Conservation (phyloP, 257 asterid species). For the Fraxinus pennsylvanica region DNA sequence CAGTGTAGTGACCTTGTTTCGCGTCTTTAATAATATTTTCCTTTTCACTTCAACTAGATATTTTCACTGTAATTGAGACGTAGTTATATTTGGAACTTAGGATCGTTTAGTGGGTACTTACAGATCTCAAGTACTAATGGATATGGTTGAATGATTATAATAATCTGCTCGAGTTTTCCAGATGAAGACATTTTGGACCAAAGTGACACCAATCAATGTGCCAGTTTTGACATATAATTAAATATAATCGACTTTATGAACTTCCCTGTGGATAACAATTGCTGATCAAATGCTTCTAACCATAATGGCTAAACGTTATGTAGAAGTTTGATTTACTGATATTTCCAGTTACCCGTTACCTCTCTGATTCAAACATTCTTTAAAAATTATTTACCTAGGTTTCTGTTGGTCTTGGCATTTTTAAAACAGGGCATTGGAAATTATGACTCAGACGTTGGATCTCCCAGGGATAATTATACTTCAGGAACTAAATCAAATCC, state of each 20-base stretch:
- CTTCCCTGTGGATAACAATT: neutral
- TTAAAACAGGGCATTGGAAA: constrained; percentile 59
- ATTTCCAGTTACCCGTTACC: neutral
- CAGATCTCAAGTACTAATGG: too few relatives aligned
- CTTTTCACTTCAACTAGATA: neutral
- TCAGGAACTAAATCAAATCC: constrained; percentile 42
- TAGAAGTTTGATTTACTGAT: constrained; percentile 15
- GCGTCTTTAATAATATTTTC: neutral
- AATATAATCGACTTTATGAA: too few relatives aligned
- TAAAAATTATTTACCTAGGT: constrained; percentile 9
- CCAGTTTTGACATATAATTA: neutral
- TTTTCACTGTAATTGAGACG: neutral
- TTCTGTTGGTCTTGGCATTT: constrained; percentile 28
- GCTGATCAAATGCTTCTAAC: neutral
- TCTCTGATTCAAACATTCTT: constrained; percentile 14
- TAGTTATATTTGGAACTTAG: neutral
- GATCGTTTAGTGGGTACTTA: neutral
- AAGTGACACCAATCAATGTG: neutral
- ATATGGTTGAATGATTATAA: neutral
- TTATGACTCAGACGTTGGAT: constrained; percentile 72
- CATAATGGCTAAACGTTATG: constrained; percentile 1
- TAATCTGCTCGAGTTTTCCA: neutral
- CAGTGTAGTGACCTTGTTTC: neutral
- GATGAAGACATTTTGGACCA: neutral
- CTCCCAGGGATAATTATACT: constrained; percentile 44